Percentiles rank a stretch among this genome's conserved stretches.
These are phyloP conservation scores for Symmetrospora coprosmae DNA, from an alignment of 768 basidiomycete species.

Conservation along the genomic window DNA sequence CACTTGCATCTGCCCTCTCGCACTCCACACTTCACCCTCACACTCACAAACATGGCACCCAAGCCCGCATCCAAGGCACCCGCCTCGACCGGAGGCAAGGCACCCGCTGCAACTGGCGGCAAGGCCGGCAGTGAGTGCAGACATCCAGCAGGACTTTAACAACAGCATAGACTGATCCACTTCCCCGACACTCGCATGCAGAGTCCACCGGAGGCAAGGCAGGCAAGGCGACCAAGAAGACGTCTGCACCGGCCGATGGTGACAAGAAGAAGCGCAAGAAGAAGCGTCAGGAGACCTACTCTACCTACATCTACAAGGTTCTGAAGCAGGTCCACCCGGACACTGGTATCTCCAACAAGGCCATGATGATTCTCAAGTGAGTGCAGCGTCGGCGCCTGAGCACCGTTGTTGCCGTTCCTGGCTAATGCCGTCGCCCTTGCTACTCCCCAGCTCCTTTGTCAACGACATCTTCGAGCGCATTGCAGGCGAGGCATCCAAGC, in stretches of 20 bases:
- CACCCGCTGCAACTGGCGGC: conserved; percentile 27
- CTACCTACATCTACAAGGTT: conserved; percentile 88
- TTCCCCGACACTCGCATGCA: neutral
- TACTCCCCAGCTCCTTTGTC: conserved; percentile 61
- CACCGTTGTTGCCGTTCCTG: neutral
- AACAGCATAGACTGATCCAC: too few relatives aligned
- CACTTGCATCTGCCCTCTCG: conserved; percentile 1
- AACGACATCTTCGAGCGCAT: conserved; percentile 90
- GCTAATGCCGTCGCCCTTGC: neutral
- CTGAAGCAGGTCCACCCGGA: conserved; percentile 96
- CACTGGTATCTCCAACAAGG: conserved; percentile 96
- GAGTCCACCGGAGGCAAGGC: conserved; percentile 22
- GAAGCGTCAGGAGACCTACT: conserved; percentile 73
- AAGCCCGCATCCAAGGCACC: conserved; percentile 21
- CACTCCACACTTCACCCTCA: conserved; percentile 23
- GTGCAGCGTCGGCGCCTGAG: neutral
- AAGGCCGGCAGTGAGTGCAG: conserved; percentile 13
- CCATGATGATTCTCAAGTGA: conserved; percentile 69
- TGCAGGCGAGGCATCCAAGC: conserved; percentile 47
- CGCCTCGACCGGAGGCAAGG: conserved; percentile 42
- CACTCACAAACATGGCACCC: conserved; percentile 44
- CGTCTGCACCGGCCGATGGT: conserved; percentile 42
- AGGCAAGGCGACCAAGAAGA: conserved; percentile 21
- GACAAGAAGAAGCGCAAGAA: conserved; percentile 44
- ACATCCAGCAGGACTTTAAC: too few relatives aligned